These are phyloP conservation scores for Nyctanthes arbortristis DNA, from an alignment of 257 asterid genomes.

Conservation along the genomic window DNA sequence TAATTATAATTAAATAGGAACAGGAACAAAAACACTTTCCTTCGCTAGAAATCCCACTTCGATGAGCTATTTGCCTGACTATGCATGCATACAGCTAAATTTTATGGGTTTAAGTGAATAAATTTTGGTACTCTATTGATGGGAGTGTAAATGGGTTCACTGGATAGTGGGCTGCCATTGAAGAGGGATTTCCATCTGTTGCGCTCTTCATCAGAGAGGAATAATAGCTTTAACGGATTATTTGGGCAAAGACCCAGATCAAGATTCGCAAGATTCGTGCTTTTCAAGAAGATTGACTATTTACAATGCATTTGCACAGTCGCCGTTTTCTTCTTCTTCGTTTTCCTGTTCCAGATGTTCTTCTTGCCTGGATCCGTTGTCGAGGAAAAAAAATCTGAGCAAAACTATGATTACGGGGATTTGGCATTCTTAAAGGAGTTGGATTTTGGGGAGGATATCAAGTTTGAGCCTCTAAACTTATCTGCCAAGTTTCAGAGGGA, in stretches of 20 bases:
- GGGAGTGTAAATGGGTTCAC: slow-evolving; percentile 90
- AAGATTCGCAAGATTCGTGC: slow-evolving; percentile 69
- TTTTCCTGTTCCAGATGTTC: slow-evolving; percentile 61
- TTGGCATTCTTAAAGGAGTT: slow-evolving; percentile 52
- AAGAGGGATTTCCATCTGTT: slow-evolving; percentile 54
- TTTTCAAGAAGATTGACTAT: slow-evolving; percentile 59
- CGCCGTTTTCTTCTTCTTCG: slow-evolving; percentile 64
- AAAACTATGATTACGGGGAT: slow-evolving; percentile 28
- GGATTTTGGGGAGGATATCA: slow-evolving; percentile 77
- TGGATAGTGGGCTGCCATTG: slow-evolving; percentile 53
- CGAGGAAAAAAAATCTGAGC: slow-evolving; percentile 31
- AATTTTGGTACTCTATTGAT: slow-evolving; percentile 29
- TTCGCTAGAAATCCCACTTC: too few species aligned
- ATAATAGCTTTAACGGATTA: neutral
- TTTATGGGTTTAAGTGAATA: neutral
- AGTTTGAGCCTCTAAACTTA: slow-evolving; percentile 58
- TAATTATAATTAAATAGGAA: neutral
- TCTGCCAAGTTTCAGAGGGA: slow-evolving; percentile 55
- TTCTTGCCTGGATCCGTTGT: slow-evolving; percentile 57
- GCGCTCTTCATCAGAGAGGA: slow-evolving; percentile 49
- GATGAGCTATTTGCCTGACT: neutral
- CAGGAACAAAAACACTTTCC: neutral
- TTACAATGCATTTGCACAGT: slow-evolving; percentile 59
- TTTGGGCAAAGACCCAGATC: slow-evolving; percentile 71
- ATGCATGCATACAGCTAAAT: neutral